A percentile compares a stretch with the other conserved stretches of the same genome.
Conservation (phyloP, 2,329 filamentous ascomycete genomes). For the Zymoseptoria tritici region DNA sequence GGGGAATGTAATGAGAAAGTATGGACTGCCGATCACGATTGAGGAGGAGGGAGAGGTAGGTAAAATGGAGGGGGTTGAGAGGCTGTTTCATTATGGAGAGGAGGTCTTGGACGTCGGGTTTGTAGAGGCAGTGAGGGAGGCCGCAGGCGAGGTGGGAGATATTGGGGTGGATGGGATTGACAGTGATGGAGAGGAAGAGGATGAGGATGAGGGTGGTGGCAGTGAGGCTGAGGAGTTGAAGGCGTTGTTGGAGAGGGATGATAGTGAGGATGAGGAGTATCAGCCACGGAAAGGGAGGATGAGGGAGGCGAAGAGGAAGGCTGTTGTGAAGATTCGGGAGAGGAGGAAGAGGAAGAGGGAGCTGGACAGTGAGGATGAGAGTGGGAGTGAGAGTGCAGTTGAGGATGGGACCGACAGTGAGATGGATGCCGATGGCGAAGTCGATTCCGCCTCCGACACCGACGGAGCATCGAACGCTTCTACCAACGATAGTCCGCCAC, state of each 20-base stretch:
- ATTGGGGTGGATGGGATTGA: background rate
- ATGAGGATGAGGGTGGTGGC: background rate
- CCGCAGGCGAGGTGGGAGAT: background rate
- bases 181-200: background rate
- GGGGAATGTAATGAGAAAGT: background rate
- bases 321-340: background rate
- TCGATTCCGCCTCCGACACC: background rate
- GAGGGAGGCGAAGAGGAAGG: background rate
- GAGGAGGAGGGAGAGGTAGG: background rate
- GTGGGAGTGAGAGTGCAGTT: background rate
- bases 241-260: background rate
- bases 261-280: constrained; percentile 3
- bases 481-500: background rate
- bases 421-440: background rate
- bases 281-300: background rate
- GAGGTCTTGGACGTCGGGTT: constrained; percentile 3
- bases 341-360: background rate
- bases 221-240: constrained; percentile 1
- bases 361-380: background rate
- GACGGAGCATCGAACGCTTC: background rate
- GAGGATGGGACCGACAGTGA: background rate
- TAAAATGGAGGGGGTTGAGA: background rate
- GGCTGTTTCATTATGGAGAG: constrained; percentile 1
- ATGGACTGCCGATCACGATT: background rate
- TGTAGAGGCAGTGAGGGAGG: background rate